Conservation (phyloP, 768 basidiomycete genomes). For the Mycena epipterygia region DNA sequence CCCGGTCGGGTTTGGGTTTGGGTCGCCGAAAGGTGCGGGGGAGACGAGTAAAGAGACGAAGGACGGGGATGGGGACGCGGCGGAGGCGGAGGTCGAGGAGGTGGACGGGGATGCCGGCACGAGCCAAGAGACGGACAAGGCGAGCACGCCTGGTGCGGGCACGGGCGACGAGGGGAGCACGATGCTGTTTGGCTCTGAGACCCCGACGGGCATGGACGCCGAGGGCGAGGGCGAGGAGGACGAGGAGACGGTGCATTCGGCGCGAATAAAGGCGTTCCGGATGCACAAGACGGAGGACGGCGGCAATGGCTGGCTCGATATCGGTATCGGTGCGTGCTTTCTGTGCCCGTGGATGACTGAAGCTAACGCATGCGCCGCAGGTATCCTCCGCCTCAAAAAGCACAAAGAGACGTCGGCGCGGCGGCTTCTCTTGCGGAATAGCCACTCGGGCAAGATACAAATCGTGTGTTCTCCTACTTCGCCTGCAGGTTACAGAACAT, state of each 20-base stretch:
- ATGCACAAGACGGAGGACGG: conserved; percentile 65
- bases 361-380: conserved; percentile 48
- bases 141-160: conserved; percentile 22
- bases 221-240: conserved; percentile 85
- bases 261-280: conserved; percentile 74
- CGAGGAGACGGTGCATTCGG: conserved; percentile 74
- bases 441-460: conserved; percentile 79
- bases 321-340: conserved; percentile 72
- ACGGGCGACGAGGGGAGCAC: conserved; percentile 4
- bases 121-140: conserved; percentile 38
- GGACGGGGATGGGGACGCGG: conserved; percentile 36
- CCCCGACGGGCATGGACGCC: conserved; percentile 43
- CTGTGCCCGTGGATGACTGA: neutral
- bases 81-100: conserved; percentile 37
- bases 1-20: conserved; percentile 75
- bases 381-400: conserved; percentile 79
- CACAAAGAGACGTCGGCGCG: conserved; percentile 73
- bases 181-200: conserved; percentile 31
- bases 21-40: conserved; percentile 46
- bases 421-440: conserved; percentile 79
- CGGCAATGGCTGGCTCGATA: conserved; percentile 68
- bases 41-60: conserved; percentile 21
- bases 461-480: conserved; percentile 64
- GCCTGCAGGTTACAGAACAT: conserved; percentile 11
- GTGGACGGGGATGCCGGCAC: conserved; percentile 42